Conservation (phyloP, 441 rosid species). For the Breynia disticha region DNA sequence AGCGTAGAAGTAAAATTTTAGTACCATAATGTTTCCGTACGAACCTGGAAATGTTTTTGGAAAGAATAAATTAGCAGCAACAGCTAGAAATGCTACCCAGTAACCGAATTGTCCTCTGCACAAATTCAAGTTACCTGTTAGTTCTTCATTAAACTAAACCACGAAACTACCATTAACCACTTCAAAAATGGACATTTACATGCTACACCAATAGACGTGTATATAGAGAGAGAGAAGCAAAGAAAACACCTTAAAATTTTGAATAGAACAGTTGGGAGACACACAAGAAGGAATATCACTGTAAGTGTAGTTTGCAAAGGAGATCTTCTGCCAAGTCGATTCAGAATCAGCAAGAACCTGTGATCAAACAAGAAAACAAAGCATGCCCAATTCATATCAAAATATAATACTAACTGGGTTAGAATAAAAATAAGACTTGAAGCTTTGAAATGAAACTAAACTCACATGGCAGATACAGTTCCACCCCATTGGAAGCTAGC, state of each 20-base stretch:
- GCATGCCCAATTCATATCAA: neutral
- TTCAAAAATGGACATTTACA: neutral
- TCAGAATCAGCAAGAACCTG: slow-evolving; percentile 41
- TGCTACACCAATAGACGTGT: slow-evolving; percentile 3
- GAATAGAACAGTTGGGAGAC: slow-evolving; percentile 36
- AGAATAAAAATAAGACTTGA: neutral
- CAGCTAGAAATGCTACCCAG: slow-evolving; percentile 42
- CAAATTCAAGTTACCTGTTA: slow-evolving; percentile 6
- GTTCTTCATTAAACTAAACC: neutral
- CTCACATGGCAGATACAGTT: slow-evolving; percentile 37
- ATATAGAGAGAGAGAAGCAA: neutral
- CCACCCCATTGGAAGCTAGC: slow-evolving; percentile 38
- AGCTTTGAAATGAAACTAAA: neutral
- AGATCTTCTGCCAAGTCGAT: slow-evolving; percentile 28
- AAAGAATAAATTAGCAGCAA: slow-evolving; percentile 27
- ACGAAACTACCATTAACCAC: neutral
- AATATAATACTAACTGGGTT: neutral
- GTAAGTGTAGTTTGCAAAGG: slow-evolving; percentile 29
- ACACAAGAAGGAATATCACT: slow-evolving; percentile 27
- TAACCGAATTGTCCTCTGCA: slow-evolving; percentile 44
- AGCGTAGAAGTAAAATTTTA: no score
- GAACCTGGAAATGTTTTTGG: slow-evolving; percentile 38
- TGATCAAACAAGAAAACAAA: neutral
- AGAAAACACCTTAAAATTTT: slow-evolving; percentile 34
- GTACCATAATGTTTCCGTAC: no score